Evolutionary conservation across 139 green algal species (phyloP).

Genomic region (Chlorella vulgaris): DNA sequence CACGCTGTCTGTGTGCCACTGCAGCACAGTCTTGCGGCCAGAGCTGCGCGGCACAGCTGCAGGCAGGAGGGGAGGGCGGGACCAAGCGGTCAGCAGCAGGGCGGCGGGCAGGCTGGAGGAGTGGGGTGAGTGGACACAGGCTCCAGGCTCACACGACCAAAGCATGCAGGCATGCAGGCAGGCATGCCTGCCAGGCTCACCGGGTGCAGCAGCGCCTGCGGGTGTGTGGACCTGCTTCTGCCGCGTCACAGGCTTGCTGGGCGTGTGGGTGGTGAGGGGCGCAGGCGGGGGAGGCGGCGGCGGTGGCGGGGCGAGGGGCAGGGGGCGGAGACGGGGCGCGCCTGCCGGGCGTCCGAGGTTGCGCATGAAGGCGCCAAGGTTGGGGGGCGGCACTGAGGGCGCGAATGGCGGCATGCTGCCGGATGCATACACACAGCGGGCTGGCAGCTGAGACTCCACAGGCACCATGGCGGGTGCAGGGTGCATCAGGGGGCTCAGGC

Average conservation of each 20-base stretch:
- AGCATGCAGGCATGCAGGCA: too few species aligned
- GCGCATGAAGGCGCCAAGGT: background rate
- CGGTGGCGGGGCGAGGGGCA: background rate
- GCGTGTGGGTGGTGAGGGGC: background rate
- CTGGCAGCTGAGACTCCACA: background rate
- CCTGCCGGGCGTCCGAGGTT: slow-evolving; percentile 12
- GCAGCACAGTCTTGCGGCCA: slow-evolving; percentile 17
- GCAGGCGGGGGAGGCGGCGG: background rate
- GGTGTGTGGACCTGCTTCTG: slow-evolving; percentile 2
- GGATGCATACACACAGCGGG: background rate
- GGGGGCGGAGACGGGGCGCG: slow-evolving; percentile 15
- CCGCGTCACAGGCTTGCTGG: slow-evolving; percentile 28
- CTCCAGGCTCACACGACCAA: too few species aligned
- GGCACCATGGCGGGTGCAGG: background rate
- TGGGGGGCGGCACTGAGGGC: background rate
- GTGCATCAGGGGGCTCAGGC: background rate
- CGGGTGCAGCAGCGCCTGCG: background rate
- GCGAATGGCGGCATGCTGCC: background rate
- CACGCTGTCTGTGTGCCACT: slow-evolving; percentile 37
- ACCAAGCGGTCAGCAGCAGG: background rate
- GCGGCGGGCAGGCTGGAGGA: background rate
- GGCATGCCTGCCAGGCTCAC: background rate
- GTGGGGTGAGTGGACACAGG: too few species aligned
- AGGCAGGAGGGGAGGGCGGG: background rate
- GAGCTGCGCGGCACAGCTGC: slow-evolving; percentile 1